These are phyloP conservation scores for Lolium rigidum DNA, from an alignment of 176 grass and related monocot genomes.

Conservation along the genomic window DNA sequence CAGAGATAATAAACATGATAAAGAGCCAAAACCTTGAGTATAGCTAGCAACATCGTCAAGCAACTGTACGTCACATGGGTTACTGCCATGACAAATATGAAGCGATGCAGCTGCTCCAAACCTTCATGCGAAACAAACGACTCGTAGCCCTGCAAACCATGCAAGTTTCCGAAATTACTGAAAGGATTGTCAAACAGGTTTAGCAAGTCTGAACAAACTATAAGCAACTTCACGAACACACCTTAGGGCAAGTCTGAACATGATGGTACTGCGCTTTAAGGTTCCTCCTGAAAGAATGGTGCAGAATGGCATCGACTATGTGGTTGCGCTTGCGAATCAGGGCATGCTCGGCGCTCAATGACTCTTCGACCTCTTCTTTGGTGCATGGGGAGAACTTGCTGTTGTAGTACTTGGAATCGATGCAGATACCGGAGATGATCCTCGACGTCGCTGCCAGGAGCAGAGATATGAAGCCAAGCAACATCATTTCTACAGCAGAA, in stretches of 20 bases:
- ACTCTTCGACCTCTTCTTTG: slow-evolving; percentile 67
- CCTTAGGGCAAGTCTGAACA: slow-evolving; percentile 56
- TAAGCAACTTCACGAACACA: slow-evolving; percentile 34
- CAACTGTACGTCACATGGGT: slow-evolving; percentile 96
- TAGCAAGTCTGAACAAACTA: background rate
- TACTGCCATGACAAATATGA: slow-evolving; percentile 99
- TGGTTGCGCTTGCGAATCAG: slow-evolving; percentile 31
- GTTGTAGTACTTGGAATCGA: slow-evolving; percentile 81
- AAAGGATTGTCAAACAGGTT: slow-evolving; percentile 16
- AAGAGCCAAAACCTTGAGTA: slow-evolving; percentile 70
- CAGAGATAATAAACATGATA: background rate
- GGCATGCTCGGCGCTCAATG: slow-evolving; percentile 43
- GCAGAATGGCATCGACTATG: slow-evolving; percentile 55
- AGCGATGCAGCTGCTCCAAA: slow-evolving; percentile 91
- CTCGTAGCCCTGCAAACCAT: slow-evolving; percentile 72
- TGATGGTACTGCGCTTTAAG: slow-evolving; percentile 52
- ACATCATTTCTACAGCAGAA: slow-evolving; percentile 81
- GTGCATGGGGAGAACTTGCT: slow-evolving; percentile 85
- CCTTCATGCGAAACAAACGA: slow-evolving; percentile 96
- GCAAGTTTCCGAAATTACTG: slow-evolving; percentile 10
- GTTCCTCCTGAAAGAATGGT: slow-evolving; percentile 62
- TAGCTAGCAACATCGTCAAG: slow-evolving; percentile 91
- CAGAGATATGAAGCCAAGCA: slow-evolving; percentile 96
- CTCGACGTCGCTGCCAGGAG: slow-evolving; percentile 83
- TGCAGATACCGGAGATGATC: slow-evolving; percentile 89